Percentiles rank a stretch among this genome's conserved stretches.
Conservation (phyloP, 1,284 basidiomycete species). For the Coriolopsis trogii region DNA sequence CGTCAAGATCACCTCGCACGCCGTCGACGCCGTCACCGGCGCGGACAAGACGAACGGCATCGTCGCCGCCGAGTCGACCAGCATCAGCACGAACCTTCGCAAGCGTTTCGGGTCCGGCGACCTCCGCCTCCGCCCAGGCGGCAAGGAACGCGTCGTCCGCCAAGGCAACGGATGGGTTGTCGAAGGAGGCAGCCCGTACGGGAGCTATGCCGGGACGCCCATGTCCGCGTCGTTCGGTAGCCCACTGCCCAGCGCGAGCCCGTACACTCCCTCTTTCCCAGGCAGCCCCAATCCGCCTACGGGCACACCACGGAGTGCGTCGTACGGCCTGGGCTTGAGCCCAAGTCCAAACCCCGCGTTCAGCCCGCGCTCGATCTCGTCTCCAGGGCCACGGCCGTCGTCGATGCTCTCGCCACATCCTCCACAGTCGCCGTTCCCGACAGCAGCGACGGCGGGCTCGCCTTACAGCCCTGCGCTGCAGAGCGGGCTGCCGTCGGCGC, state of each 20-base stretch:
- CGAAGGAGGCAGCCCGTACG: conserved; percentile 44
- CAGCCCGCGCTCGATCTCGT: conserved; percentile 21
- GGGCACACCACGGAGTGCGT: conserved; percentile 21
- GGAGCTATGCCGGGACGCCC: conserved; percentile 44
- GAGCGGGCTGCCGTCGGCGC: conserved; percentile 19
- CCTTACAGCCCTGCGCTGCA: conserved; percentile 23
- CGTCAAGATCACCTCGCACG: conserved; percentile 66
- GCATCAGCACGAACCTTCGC: conserved; percentile 47
- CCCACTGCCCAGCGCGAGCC: conserved; percentile 32
- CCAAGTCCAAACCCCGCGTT: conserved; percentile 31
- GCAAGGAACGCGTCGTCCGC: conserved; percentile 33
- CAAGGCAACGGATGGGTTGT: conserved; percentile 49
- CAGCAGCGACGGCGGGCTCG: conserved; percentile 29
- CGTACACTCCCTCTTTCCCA: conserved; percentile 22
- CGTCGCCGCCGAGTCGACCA: conserved; percentile 64
- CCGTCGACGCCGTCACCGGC: conserved; percentile 69
- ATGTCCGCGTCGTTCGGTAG: conserved; percentile 36
- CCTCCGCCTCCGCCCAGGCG: conserved; percentile 44
- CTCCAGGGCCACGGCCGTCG: conserved; percentile 1
- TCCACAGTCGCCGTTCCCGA: conserved; percentile 23
- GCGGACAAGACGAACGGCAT: conserved; percentile 57
- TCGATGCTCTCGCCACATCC: conserved; percentile 15
- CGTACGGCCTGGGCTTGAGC: conserved; percentile 38
- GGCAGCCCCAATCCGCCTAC: conserved; percentile 32
- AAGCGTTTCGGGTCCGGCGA: conserved; percentile 50